These are phyloP conservation scores for Ophiostoma perfectum DNA, from an alignment of 2,329 filamentous ascomycete species.

Conservation along the genomic window DNA sequence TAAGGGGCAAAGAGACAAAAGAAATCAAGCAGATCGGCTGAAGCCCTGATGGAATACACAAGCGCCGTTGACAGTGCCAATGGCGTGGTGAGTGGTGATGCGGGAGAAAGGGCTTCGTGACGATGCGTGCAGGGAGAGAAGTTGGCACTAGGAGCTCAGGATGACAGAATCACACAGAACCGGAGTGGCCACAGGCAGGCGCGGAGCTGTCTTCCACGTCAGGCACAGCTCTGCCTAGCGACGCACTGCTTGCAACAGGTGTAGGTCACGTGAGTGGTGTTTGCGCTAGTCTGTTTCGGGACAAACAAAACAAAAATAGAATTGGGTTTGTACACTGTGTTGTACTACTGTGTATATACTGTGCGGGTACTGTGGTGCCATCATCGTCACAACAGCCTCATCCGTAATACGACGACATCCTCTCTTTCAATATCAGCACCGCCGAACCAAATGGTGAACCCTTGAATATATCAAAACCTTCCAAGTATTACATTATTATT, in stretches of 20 bases:
- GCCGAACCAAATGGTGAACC: no score
- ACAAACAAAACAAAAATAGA: background rate
- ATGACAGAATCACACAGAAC: background rate
- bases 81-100: background rate
- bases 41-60: background rate
- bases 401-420: background rate
- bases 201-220: constrained; percentile 13
- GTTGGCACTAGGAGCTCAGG: background rate
- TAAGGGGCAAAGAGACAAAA: background rate
- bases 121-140: background rate
- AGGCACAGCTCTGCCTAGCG: constrained; percentile 17
- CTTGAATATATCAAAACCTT: no score
- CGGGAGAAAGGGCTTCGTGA: background rate
- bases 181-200: constrained; percentile 6
- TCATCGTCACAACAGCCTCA: background rate
- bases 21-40: background rate
- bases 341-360: background rate
- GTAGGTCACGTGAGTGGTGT: background rate
- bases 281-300: background rate
- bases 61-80: background rate
- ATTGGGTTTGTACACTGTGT: background rate
- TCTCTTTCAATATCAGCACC: no score
- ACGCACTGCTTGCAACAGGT: background rate
- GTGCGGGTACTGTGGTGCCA: background rate
- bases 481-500: no score